Evolutionary conservation across 208 protist species (phyloP), one percentile per base, ranked within the genome.

Genomic region (Lotmaria passim): DNA sequence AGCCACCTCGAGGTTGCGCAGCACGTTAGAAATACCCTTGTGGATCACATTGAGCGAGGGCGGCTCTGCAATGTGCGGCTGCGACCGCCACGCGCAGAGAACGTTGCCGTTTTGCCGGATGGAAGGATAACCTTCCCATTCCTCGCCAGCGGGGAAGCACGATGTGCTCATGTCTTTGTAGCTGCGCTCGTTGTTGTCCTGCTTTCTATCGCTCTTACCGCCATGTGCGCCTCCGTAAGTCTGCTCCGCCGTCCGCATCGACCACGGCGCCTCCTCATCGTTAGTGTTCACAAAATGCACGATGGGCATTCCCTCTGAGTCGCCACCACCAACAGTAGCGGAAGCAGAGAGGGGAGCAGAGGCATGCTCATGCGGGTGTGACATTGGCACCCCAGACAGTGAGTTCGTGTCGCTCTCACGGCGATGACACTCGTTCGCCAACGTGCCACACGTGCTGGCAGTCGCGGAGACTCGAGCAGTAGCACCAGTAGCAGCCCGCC

Each of bases 1-100:
- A 0, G 82, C 83, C 23, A 44, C 64, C 4, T 90, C 78, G 6
- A 93, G 70, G 59, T 82, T 73, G 47, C 47, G 62, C 44, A 87
- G 73, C 0, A 76, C 46, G 26, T 65, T 67, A 33, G 58, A 15
- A 46, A 87, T 69, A 33, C 56, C 63, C 31, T 55, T 43, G 41
- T 76, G 55, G 44, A 86, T 61, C 10, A 60, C 51, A 28, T 38
- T 43, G 38, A 69, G 51, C 38, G 63, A 69, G 6, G 64, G 64
- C 51, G 64, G 48, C 19, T 34, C 17, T 0, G 33, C 26, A 21
- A 56, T 24, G 7, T 30, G 28, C 41, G 44, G 30, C 17, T 8
- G 23, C 17, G 26, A 23, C 12, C 17, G 24, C 3, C 19, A 17
- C 19, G 28, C 23, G 30, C 51, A n/a, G 69, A 43, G 34, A 31